phyloP scores from a whole-genome alignment of 768 basidiomycete genomes.

The Termitomyces sp. region DNA sequence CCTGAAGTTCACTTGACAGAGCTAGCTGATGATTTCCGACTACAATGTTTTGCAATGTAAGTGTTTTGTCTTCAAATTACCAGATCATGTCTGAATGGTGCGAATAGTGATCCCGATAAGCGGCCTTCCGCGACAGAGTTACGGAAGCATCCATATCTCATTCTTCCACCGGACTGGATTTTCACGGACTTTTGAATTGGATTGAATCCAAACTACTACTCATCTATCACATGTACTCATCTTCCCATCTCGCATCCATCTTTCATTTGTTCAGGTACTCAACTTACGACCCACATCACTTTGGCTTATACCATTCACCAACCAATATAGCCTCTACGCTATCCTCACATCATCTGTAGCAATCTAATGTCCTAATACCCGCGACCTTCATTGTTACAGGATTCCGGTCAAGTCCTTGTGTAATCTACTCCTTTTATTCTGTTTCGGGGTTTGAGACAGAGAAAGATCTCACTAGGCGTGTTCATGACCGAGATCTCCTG shows the following conservation, averaged over 20 bases:
- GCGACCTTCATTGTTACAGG: constrained; percentile 23
- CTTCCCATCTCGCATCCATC: constrained; percentile 14
- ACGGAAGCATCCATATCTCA: constrained; percentile 73
- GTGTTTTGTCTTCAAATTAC: constrained; percentile 19
- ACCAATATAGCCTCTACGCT: constrained; percentile 30
- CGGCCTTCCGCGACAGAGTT: constrained; percentile 79
- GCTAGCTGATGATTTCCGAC: constrained; percentile 81
- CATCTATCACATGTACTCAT: constrained; percentile 19
- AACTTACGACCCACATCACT: constrained; percentile 11
- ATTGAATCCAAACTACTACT: constrained; percentile 24
- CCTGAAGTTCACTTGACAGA: constrained; percentile 70
- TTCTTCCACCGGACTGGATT: constrained; percentile 65
- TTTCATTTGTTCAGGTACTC: constrained; percentile 13
- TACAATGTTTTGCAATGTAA: constrained; percentile 85
- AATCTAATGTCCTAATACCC: constrained; percentile 30
- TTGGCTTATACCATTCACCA: constrained; percentile 20
- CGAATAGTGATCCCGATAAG: constrained; percentile 69
- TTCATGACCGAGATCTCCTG: neutral
- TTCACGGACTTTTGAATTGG: constrained; percentile 61
- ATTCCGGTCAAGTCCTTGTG: constrained; percentile 6
- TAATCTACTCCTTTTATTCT: constrained; percentile 1
- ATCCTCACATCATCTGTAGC: constrained; percentile 30
- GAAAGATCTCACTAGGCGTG: neutral
- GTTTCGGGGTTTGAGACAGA: neutral
- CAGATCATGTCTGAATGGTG: constrained; percentile 1